Evolutionary conservation across 306 rosid genomes (phyloP).

Genomic region (Quercus berberidifolia): DNA sequence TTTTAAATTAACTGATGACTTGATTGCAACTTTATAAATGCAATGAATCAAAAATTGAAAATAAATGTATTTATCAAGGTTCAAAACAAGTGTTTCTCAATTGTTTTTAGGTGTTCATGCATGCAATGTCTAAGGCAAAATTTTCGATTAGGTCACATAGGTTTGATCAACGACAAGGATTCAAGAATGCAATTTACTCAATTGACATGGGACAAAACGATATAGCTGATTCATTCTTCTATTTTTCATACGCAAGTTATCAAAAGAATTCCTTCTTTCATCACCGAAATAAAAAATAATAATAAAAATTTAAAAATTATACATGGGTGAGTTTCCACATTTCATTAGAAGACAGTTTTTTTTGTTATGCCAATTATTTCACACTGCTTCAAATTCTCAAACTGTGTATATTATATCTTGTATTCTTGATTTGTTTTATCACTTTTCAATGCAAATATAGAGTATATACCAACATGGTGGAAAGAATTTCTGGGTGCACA

Average conservation of each 20-base stretch:
- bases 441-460: background rate
- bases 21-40: background rate
- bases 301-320: too few relatives aligned
- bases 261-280: background rate
- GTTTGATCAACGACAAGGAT: background rate
- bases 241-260: background rate
- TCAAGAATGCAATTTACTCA: background rate
- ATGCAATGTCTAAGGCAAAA: too few relatives aligned
- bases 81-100: too few relatives aligned
- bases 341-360: background rate
- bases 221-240: background rate
- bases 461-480: conserved; percentile 18
- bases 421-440: too few relatives aligned
- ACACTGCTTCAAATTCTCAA: background rate
- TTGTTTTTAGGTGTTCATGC: too few relatives aligned
- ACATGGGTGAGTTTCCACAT: background rate
- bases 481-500: conserved; percentile 28
- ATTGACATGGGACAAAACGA: background rate
- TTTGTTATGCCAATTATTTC: background rate
- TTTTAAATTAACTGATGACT: background rate
- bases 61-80: too few relatives aligned
- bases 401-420: too few relatives aligned
- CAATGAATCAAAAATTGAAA: too few relatives aligned
- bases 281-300: background rate
- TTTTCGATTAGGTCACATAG: background rate